phyloP scores from a whole-genome alignment of 805 yeast genomes.

The Cyberlindnera suaveolens region DNA sequence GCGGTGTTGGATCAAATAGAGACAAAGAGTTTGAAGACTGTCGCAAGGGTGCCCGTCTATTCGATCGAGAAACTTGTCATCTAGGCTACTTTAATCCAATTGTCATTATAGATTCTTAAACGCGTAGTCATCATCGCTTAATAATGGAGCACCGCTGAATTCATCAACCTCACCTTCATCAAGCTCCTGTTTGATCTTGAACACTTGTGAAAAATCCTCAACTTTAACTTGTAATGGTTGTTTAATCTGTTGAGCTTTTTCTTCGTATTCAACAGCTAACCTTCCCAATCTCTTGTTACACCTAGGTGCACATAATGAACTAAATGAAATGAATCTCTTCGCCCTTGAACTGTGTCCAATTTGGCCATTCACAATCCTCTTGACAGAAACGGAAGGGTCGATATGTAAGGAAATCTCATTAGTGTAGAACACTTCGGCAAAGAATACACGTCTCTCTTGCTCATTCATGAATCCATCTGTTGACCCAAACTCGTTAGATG shows the following conservation, averaged over 20 bases:
- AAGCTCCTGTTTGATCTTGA: neutral
- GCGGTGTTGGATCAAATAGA: conserved; percentile 25
- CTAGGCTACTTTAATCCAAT: conserved; percentile 1
- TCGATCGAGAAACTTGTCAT: conserved; percentile 41
- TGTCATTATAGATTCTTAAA: conserved; percentile 10
- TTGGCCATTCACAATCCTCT: conserved; percentile 7
- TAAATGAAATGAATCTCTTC: conserved; percentile 12
- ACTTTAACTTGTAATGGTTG: neutral
- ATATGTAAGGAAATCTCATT: conserved; percentile 2
- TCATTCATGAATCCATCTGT: conserved; percentile 17
- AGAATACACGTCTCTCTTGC: conserved; percentile 13
- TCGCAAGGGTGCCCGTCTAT: conserved; percentile 46
- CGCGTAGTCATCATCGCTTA: conserved; percentile 14
- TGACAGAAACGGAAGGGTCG: conserved; percentile 12
- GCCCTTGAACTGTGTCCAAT: conserved; percentile 10
- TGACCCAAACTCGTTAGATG: conserved; percentile 2
- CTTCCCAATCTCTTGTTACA: conserved; percentile 9
- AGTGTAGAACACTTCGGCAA: conserved; percentile 9
- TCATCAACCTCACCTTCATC: neutral
- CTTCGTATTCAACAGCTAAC: conserved; percentile 4
- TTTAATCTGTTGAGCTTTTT: neutral
- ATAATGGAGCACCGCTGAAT: neutral
- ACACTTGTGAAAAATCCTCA: neutral
- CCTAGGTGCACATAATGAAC: conserved; percentile 3
- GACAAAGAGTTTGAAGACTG: conserved; percentile 25